Percentiles rank a stretch among this genome's conserved stretches.
phyloP scores from a whole-genome alignment of 208 protist species.

The Strigomonas culicis region DNA sequence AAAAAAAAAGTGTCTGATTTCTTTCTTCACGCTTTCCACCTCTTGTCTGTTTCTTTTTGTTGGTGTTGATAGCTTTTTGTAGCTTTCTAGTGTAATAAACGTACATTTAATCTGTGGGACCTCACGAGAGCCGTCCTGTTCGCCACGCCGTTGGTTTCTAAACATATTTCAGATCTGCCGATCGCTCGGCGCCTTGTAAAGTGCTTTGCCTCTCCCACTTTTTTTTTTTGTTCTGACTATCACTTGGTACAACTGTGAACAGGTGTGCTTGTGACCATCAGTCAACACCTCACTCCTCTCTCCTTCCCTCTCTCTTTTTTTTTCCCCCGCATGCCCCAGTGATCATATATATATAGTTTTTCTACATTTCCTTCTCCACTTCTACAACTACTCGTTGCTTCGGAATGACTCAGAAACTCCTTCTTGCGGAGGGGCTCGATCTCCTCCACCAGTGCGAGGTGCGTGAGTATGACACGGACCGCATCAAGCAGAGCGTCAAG shows the following conservation, averaged over 20 bases:
- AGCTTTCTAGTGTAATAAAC: no score
- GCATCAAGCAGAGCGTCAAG: conserved; percentile 38
- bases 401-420: conserved; percentile 59
- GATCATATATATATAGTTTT: background rate
- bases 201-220: background rate
- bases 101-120: no score
- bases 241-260: background rate
- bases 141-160: background rate
- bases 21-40: background rate
- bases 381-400: background rate
- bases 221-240: conserved; percentile 10
- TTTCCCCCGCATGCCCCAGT: background rate
- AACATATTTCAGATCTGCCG: conserved; percentile 2
- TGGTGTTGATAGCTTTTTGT: conserved; percentile 14
- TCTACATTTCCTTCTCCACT: background rate
- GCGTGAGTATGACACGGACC: conserved; percentile 65
- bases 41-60: conserved; percentile 12
- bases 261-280: background rate
- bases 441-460: conserved; percentile 67
- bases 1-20: conserved; percentile 7
- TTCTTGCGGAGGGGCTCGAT: conserved; percentile 76
- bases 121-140: no score
- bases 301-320: conserved; percentile 4
- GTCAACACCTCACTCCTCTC: background rate
- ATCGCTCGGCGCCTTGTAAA: background rate